Conservation (phyloP, 257 asterid species). For the Ilex asprella region DNA sequence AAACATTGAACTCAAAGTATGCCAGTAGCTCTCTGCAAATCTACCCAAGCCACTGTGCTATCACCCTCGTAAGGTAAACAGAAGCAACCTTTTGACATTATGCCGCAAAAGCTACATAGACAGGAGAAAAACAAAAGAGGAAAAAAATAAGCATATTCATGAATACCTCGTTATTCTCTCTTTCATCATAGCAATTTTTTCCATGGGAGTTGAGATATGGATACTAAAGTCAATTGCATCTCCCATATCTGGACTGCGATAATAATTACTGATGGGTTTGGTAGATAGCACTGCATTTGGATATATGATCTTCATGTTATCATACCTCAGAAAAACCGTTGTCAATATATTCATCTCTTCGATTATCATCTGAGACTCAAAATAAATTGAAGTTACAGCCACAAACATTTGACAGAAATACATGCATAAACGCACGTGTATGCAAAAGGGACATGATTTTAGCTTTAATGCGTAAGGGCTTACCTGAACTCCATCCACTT, state of each 20-base stretch:
- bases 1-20: too few species aligned
- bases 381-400: neutral
- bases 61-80: too few species aligned
- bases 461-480: neutral
- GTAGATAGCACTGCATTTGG: neutral
- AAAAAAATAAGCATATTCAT: neutral
- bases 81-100: too few species aligned
- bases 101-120: too few species aligned
- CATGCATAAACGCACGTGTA: neutral
- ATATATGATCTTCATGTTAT: neutral
- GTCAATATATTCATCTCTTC: neutral
- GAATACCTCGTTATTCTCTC: neutral
- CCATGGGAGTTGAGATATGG: neutral
- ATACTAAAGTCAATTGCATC: neutral
- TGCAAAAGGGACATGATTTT: neutral
- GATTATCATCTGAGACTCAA: neutral
- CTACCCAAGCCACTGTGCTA: too few species aligned
- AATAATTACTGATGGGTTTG: neutral
- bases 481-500: constrained; percentile 82
- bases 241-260: neutral
- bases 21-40: too few species aligned
- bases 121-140: too few species aligned
- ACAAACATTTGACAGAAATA: neutral
- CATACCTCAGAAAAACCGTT: neutral
- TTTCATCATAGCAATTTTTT: neutral